phyloP scores from a whole-genome alignment of 257 asterid species.

The Solanum commersonii region DNA sequence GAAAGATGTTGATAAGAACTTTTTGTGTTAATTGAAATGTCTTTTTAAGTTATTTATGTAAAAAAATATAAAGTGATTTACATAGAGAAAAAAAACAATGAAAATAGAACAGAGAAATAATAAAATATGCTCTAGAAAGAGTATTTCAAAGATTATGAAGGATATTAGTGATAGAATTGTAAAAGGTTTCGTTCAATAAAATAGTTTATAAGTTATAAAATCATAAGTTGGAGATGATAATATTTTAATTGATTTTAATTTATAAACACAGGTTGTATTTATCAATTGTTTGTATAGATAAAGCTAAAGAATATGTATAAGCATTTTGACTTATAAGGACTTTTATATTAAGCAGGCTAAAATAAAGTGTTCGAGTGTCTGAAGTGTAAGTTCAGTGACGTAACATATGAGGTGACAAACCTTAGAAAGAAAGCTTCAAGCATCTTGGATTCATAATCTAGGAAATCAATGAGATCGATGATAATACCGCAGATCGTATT shows the following conservation, averaged over 20 bases:
- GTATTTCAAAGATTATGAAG: neutral
- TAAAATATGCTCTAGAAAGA: neutral
- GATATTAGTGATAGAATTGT: neutral
- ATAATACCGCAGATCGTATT: neutral
- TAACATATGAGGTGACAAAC: neutral
- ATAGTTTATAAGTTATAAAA: neutral
- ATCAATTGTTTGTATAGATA: neutral
- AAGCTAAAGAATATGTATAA: neutral
- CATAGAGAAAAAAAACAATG: no score
- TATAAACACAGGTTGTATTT: neutral
- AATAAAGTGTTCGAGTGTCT: rapidly evolving
- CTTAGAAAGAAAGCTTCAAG: neutral
- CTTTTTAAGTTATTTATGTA: neutral
- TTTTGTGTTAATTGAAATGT: neutral
- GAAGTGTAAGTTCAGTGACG: neutral
- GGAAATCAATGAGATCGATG: neutral
- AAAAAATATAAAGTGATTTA: neutral
- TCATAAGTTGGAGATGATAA: neutral
- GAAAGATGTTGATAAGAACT: neutral
- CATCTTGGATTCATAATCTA: neutral
- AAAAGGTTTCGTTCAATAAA: neutral
- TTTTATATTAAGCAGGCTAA: neutral
- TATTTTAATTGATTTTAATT: neutral
- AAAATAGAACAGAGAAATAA: neutral
- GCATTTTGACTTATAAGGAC: neutral